A percentile compares a stretch with the other conserved stretches of the same genome.
Conservation (phyloP, 202 grass and related monocot species). For the Panicum virgatum region DNA sequence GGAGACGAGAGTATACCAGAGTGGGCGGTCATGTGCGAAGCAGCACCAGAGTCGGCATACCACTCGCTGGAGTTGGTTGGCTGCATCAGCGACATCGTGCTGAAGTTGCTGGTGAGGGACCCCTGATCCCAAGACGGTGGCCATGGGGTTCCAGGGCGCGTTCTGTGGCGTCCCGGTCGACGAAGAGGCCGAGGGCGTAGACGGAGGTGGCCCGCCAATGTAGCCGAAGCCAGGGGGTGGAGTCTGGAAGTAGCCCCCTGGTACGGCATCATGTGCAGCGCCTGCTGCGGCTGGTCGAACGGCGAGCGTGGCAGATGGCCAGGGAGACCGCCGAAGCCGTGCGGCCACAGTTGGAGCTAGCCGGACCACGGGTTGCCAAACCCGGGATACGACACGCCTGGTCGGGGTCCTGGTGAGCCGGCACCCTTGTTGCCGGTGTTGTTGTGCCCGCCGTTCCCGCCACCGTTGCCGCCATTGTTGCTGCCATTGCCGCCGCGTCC, state of each 20-base stretch:
- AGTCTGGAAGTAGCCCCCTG: background rate
- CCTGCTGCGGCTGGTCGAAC: background rate
- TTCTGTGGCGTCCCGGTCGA: too few species aligned
- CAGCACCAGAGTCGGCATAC: background rate
- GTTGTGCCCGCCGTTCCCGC: too few species aligned
- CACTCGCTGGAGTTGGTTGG: background rate
- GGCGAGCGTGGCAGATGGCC: background rate
- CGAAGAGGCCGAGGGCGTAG: too few species aligned
- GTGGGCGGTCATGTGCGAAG: background rate
- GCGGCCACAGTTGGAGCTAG: background rate
- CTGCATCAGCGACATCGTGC: background rate
- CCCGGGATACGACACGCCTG: too few species aligned
- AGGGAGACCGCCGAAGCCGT: background rate
- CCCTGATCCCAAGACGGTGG: rapidly evolving
- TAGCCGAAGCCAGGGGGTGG: background rate
- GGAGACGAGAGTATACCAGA: background rate
- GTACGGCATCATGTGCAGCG: background rate
- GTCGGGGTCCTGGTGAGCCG: too few species aligned
- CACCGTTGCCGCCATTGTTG: too few species aligned
- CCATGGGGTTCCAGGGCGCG: background rate
- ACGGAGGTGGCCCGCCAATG: too few species aligned
- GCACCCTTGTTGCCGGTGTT: too few species aligned
- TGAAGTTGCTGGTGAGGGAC: background rate
- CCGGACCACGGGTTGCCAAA: background rate
- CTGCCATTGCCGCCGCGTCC: background rate